Evolutionary conservation across 371 early-diverging fungal species (phyloP), one percentile per base, ranked within the genome.

Genomic region (Umbelopsis sp.): DNA sequence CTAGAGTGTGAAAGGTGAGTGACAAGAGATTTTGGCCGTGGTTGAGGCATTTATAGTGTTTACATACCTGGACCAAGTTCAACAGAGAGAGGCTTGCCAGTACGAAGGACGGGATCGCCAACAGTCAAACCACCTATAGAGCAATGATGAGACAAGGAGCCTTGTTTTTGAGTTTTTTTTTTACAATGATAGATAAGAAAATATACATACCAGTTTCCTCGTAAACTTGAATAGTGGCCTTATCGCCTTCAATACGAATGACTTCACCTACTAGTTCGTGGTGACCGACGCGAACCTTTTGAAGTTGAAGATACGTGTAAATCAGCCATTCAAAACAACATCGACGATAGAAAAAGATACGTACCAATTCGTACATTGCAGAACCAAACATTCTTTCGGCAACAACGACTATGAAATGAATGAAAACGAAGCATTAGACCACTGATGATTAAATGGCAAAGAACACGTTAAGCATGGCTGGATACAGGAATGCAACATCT

Each of bases 191-290:
- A 5, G 63, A 6, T 3, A 0, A 51, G 4, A 18, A 32, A 11
- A 41, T 16, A 41, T 0, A 68, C 80, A 70, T 85, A 93, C 96
- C 91, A 65, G 99, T 99, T 84, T 99, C 99, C 80, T 99, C 99
- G 89, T 99, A 99, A 24, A 99, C 99, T 84, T 99, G 99, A 71
- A 99, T 95, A 37, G 99, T 99, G 20, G 97, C 96, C 84, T 97
- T 98, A 82, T 99, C 99, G 68, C 94, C 93, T 57, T 99, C 99
- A 69, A 99, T 97, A 84, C 98, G 96, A 80, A 99, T 99, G 73
- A 99, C 99, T 86, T 99, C 99, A 70, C 99, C 99, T 44, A 99
- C 94, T 65, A 99, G 89, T 70, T 97, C 98, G 73, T 90, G 85
- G 80, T 97, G 94, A 66, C 99, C 99, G 29, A 99, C 99, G 77